Evolutionary conservation across 352 stramenopile species (phyloP).

Genomic region (Plasmopara viticola): DNA sequence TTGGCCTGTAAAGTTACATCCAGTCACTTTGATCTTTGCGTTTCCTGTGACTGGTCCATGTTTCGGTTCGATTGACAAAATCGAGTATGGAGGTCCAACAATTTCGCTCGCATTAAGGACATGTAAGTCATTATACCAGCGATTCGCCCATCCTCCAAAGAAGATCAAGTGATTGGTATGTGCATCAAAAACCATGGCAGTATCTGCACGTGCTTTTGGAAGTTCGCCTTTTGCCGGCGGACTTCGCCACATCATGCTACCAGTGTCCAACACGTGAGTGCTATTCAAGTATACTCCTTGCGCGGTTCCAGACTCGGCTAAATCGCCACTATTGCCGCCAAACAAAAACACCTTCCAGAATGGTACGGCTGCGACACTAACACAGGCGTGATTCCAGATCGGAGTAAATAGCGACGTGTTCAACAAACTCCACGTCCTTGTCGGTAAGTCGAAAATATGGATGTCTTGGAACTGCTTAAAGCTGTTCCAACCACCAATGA

Average conservation of each 20-base stretch:
- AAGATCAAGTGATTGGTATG: conserved; percentile 88
- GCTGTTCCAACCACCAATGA: conserved; percentile 95
- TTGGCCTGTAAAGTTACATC: conserved; percentile 90
- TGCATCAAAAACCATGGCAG: conserved; percentile 90
- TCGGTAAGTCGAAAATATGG: conserved; percentile 88
- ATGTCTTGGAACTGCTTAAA: conserved; percentile 96
- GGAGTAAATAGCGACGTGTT: conserved; percentile 47
- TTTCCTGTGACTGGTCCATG: conserved; percentile 92
- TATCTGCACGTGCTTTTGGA: conserved; percentile 88
- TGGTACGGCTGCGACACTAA: conserved; percentile 92
- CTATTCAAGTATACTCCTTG: conserved; percentile 89
- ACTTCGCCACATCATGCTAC: conserved; percentile 66
- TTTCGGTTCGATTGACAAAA: conserved; percentile 86
- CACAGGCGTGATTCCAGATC: conserved; percentile 93
- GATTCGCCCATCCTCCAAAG: conserved; percentile 95
- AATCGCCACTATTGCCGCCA: conserved; percentile 92
- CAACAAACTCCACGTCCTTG: conserved; percentile 78
- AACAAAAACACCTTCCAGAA: conserved; percentile 98
- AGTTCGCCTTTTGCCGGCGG: conserved; percentile 66
- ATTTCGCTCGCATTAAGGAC: conserved; percentile 92
- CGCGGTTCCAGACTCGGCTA: conserved; percentile 78
- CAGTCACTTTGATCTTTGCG: conserved; percentile 84
- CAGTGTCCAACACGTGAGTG: conserved; percentile 90
- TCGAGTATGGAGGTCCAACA: conserved; percentile 94
- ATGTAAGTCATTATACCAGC: conserved; percentile 91